Conservation (phyloP, 1,139 yeast genomes). For the Candida sp. region DNA sequence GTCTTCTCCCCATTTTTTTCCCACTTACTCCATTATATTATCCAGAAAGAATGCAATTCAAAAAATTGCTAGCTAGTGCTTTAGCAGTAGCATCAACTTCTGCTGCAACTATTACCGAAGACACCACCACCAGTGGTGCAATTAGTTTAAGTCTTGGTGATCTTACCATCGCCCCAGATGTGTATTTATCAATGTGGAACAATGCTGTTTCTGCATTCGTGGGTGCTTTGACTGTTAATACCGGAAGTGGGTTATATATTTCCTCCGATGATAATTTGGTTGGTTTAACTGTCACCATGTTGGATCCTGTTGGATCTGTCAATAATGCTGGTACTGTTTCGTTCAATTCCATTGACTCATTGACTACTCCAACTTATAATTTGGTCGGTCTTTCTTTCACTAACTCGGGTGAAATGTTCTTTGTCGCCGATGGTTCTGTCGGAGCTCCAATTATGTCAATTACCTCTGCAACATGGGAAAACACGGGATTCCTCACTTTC, state of each 20-base stretch:
- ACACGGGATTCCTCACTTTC: constrained; percentile 21
- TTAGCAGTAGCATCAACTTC: neutral
- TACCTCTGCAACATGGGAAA: constrained; percentile 17
- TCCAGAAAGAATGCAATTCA: neutral
- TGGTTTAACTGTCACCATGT: constrained; percentile 11
- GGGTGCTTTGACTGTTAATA: constrained; percentile 16
- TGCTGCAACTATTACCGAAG: constrained; percentile 1
- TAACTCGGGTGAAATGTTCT: constrained; percentile 1
- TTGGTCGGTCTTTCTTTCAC: neutral
- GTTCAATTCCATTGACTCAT: constrained; percentile 10
- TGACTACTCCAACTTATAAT: constrained; percentile 9
- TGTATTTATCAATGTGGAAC: constrained; percentile 30
- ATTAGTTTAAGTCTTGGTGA: constrained; percentile 19
- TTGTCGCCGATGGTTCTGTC: neutral
- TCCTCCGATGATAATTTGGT: constrained; percentile 3
- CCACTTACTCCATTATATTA: no score
- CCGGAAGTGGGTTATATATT: constrained; percentile 24
- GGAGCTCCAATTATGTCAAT: constrained; percentile 6
- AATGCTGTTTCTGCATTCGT: constrained; percentile 20
- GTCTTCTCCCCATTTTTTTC: neutral
- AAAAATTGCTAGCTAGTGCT: neutral
- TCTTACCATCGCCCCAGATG: constrained; percentile 23
- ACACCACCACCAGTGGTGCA: constrained; percentile 12
- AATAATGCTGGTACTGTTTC: constrained; percentile 12
- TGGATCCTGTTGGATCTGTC: constrained; percentile 6